Conservation (phyloP, 805 yeast genomes). For the Sugiyamaella valdiviana region DNA sequence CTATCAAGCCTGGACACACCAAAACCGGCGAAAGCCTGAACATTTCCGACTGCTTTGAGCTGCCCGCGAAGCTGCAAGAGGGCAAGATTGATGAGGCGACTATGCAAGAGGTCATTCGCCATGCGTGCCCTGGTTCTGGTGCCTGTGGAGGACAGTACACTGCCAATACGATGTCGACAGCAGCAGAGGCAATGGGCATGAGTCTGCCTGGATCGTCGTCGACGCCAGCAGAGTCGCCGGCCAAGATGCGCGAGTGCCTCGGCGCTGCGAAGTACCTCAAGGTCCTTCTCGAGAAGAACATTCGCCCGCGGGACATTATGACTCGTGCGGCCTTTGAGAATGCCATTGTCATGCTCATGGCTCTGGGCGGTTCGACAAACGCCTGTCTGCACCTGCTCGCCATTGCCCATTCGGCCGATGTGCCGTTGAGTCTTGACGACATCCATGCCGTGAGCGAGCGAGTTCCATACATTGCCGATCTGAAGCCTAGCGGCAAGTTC, state of each 20-base stretch:
- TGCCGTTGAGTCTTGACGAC: constrained; percentile 81
- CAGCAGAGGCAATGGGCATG: constrained; percentile 93
- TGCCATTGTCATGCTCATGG: constrained; percentile 86
- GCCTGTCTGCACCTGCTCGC: constrained; percentile 91
- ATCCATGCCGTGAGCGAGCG: constrained; percentile 86
- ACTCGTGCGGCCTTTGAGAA: constrained; percentile 85
- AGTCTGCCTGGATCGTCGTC: constrained; percentile 88
- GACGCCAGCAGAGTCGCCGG: constrained; percentile 75
- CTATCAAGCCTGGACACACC: constrained; percentile 70
- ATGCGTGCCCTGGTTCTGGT: constrained; percentile 96
- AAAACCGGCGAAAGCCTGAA: constrained; percentile 60
- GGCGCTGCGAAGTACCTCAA: constrained; percentile 76
- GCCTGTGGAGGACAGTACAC: constrained; percentile 99
- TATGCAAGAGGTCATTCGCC: constrained; percentile 72
- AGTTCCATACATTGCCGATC: constrained; percentile 89
- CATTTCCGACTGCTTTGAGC: constrained; percentile 87
- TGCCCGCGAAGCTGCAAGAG: constrained; percentile 82
- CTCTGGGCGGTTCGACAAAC: constrained; percentile 96
- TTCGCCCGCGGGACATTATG: constrained; percentile 85
- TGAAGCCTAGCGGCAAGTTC: constrained; percentile 93
- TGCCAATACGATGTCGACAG: constrained; percentile 97
- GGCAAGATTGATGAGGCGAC: constrained; percentile 64
- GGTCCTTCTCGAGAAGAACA: constrained; percentile 62
- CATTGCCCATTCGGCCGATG: constrained; percentile 81
- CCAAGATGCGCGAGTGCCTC: constrained; percentile 72